These are phyloP conservation scores for Pythium pyrilobum DNA, from an alignment of 352 stramenopile species.

Conservation along the genomic window DNA sequence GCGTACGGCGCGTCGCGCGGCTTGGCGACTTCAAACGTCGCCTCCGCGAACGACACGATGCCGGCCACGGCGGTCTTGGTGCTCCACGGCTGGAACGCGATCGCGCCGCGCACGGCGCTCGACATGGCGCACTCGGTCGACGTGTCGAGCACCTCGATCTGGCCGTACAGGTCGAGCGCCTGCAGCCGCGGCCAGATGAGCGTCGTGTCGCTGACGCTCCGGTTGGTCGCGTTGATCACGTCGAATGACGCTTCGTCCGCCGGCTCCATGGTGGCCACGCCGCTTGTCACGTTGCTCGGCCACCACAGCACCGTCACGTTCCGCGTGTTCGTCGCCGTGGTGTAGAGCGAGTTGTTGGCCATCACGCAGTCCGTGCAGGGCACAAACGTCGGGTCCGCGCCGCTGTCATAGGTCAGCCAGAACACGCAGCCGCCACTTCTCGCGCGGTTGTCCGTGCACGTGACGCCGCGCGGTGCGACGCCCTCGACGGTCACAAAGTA, in stretches of 20 bases:
- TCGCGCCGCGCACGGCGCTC: constrained; percentile 11
- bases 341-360: constrained; percentile 41
- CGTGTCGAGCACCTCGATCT: constrained; percentile 56
- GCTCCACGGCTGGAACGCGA: constrained; percentile 31
- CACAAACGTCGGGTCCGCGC: constrained; percentile 12
- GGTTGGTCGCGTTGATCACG: constrained; percentile 17
- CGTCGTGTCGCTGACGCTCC: constrained; percentile 21
- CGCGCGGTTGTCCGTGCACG: constrained; percentile 33
- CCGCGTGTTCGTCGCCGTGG: constrained; percentile 55
- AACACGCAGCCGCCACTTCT: constrained; percentile 59
- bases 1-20: constrained; percentile 25
- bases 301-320: constrained; percentile 54
- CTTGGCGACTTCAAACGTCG: constrained; percentile 23
- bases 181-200: constrained; percentile 54
- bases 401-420: constrained; percentile 33
- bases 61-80: constrained; percentile 22
- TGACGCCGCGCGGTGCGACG: constrained; percentile 17
- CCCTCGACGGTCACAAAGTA: constrained; percentile 34
- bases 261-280: constrained; percentile 30
- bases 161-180: constrained; percentile 50
- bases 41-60: constrained; percentile 34
- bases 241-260: constrained; percentile 49
- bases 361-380: constrained; percentile 36
- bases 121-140: constrained; percentile 34
- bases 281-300: constrained; percentile 39